These are phyloP conservation scores for Thozetella sp. DNA, from an alignment of 495 filamentous ascomycete genomes.

Conservation along the genomic window DNA sequence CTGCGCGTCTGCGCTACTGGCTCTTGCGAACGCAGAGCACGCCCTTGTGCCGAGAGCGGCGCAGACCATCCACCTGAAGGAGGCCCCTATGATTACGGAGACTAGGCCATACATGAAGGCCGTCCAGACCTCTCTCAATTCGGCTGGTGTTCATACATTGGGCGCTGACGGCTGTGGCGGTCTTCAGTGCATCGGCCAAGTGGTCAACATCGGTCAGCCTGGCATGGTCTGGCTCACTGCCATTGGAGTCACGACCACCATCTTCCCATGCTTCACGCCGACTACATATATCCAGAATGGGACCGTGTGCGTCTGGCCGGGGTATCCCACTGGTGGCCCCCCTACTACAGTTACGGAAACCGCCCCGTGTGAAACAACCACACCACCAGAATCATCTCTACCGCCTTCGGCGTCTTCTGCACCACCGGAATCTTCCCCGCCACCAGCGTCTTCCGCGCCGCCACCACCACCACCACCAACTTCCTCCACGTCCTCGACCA, in stretches of 20 bases:
- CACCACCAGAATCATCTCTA: too few species aligned
- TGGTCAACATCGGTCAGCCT: background rate
- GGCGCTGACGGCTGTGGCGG: background rate
- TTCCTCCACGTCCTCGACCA: background rate
- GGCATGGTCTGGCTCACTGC: background rate
- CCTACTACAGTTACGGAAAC: background rate
- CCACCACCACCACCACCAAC: too few species aligned
- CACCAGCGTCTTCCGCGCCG: background rate
- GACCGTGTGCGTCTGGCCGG: background rate
- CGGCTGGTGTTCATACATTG: background rate
- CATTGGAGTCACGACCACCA: background rate
- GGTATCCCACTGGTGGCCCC: background rate
- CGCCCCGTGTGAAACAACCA: background rate
- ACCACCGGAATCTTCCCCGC: background rate
- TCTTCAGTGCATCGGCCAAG: background rate
- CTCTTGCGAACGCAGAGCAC: background rate
- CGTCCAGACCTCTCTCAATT: background rate
- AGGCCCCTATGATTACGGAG: background rate
- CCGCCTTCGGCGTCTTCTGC: background rate
- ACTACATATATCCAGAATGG: background rate
- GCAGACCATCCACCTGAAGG: background rate
- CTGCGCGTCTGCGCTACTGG: background rate
- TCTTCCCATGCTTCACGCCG: background rate
- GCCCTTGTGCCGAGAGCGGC: background rate
- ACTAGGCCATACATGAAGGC: background rate